phyloP scores from a whole-genome alignment of 78 protist genomes.

The Dictyostelium intermedium region DNA sequence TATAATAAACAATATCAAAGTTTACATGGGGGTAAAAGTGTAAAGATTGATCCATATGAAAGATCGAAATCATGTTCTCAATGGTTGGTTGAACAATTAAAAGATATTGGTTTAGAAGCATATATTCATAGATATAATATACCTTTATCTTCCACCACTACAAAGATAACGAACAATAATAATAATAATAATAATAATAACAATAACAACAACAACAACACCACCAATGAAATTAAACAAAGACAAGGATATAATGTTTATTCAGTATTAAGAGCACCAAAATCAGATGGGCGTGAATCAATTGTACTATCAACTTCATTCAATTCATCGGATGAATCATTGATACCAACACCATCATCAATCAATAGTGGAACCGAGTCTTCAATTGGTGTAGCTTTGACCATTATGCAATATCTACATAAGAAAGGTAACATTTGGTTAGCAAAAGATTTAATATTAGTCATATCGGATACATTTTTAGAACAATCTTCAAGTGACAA shows the following conservation, averaged over 20 bases:
- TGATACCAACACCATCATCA: not conserved
- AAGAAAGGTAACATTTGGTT: conserved; percentile 62
- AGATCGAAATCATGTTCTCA: not conserved
- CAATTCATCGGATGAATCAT: not conserved
- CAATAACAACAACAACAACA: not conserved
- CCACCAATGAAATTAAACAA: no score
- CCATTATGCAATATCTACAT: not conserved
- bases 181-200: not conserved
- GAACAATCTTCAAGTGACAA: not conserved
- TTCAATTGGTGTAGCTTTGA: conserved; percentile 17
- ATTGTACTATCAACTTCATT: conserved; percentile 34
- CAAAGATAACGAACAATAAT: not conserved
- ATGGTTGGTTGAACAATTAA: conserved; percentile 14
- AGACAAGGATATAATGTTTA: conserved; percentile 59
- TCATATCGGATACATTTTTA: conserved; percentile 9
- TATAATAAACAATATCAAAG: not conserved
- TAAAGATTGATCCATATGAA: not conserved
- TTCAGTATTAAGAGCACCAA: conserved; percentile 73
- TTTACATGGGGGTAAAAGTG: not conserved
- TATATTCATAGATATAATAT: conserved; percentile 20
- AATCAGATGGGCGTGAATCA: conserved; percentile 75
- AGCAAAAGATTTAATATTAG: conserved; percentile 75
- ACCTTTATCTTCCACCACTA: not conserved
- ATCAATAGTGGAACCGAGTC: not conserved
- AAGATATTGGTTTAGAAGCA: conserved; percentile 43